These are phyloP conservation scores for Cinchona pubescens DNA, from an alignment of 257 asterid species.

Conservation along the genomic window DNA sequence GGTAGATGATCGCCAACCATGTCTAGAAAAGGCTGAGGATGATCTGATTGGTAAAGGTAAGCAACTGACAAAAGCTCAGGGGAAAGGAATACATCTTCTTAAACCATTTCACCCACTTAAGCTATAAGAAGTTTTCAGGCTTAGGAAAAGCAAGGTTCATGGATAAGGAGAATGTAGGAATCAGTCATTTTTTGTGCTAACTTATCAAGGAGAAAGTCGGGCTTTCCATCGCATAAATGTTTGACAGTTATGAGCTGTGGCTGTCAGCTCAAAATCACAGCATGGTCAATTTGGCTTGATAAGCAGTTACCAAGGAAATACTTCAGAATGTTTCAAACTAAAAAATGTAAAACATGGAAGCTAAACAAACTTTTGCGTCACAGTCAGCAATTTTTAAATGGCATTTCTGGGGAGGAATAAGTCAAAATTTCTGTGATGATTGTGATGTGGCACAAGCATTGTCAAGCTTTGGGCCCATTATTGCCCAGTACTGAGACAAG, in stretches of 20 bases:
- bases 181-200: neutral
- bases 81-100: neutral
- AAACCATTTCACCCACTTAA: neutral
- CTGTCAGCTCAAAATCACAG: neutral
- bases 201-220: neutral
- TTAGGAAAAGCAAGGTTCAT: neutral
- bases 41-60: neutral
- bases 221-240: neutral
- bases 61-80: neutral
- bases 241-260: neutral
- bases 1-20: neutral
- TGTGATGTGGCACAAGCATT: neutral
- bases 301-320: neutral
- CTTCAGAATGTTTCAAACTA: neutral
- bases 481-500: neutral
- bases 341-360: neutral
- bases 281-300: neutral
- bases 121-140: neutral
- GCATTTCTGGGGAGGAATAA: neutral
- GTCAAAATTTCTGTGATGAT: neutral
- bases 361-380: neutral
- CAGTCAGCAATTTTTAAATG: neutral
- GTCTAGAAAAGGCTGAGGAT: neutral
- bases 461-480: neutral
- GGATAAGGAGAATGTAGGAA: neutral